Evolutionary conservation across 2,329 filamentous ascomycete species (phyloP), one percentile per base, ranked within the genome.

Genomic region (Pseudogymnoascus sp.): DNA sequence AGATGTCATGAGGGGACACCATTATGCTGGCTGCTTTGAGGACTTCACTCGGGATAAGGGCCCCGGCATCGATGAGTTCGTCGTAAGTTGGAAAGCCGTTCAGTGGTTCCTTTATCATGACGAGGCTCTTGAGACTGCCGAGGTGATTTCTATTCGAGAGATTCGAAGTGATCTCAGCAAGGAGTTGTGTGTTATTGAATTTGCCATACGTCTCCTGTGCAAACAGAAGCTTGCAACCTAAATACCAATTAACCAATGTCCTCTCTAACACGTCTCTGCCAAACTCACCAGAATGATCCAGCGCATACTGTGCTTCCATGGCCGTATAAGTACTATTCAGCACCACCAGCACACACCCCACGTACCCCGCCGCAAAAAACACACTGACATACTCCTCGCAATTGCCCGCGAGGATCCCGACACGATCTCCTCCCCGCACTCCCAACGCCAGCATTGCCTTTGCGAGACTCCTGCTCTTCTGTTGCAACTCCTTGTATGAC

Each of bases 261-360:
- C n/a, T n/a, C 18, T 5, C 3, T 12, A 50, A 2, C 40, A 28
- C 2, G 12, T 28, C 44, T 50, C 44, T 28, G 40, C 16, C 38
- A 21, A 16, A 73, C 78, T 67, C 75, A 88, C 86, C 84, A 14
- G 87, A 85, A 70, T 91, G 90, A 62, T 82, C 81, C 28, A 92
- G 74, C 8, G 87, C 89, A 73, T 89, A 88, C 72, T 85, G 81
- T 59, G 88, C 85, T 75, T 92, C 89, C 1, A 82, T 83, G 1
- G 86, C 80, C 1, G 89, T 92, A 72, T 92, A 92, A 0, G 89
- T 92, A 75, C 91, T 92, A 76, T 92, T 92, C 67, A 92, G 77
- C 50, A 92, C 90, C 28, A 92, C 89, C 61, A 92, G 78, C 53
- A 88, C 85, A 56, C 82, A 85, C 8, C 87, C 86, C 16, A 89